Conservation (phyloP, 1,284 basidiomycete species). For the Pascua guehoae region DNA sequence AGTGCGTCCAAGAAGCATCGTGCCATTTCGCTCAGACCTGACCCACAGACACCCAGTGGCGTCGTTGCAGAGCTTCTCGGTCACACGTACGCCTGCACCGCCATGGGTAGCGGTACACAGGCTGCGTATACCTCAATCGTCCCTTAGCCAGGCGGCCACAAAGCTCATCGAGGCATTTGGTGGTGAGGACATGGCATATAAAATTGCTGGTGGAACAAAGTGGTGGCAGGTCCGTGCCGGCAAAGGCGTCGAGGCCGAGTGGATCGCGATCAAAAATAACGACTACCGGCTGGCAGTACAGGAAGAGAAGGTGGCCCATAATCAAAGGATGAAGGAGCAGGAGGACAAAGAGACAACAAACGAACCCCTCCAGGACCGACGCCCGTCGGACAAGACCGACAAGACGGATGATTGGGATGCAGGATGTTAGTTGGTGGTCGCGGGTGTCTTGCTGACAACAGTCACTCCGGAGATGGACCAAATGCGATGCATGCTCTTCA, state of each 20-base stretch:
- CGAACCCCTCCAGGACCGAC: too few relatives aligned
- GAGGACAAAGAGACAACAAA: too few relatives aligned
- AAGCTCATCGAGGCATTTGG: constrained; percentile 77
- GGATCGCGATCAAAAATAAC: constrained; percentile 67
- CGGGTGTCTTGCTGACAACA: constrained; percentile 14
- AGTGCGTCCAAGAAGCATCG: constrained; percentile 25
- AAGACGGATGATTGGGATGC: constrained; percentile 17
- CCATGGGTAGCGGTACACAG: constrained; percentile 81
- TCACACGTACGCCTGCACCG: constrained; percentile 78
- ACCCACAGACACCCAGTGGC: constrained; percentile 67
- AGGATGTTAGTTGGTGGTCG: constrained; percentile 20
- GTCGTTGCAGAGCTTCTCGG: constrained; percentile 78
- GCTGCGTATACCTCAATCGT: constrained; percentile 60
- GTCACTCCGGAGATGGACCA: constrained; percentile 69
- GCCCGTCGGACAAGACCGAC: constrained; percentile 1
- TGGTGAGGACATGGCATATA: constrained; percentile 68
- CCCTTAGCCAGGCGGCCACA: constrained; percentile 73
- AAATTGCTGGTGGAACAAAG: constrained; percentile 79
- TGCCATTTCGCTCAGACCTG: constrained; percentile 5
- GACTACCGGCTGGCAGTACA: constrained; percentile 32
- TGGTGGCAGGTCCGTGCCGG: constrained; percentile 94
- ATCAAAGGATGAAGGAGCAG: too few relatives aligned
- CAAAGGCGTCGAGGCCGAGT: constrained; percentile 79
- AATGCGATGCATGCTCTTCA: constrained; percentile 78
- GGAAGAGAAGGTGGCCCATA: constrained; percentile 24